These are phyloP conservation scores for Saccharum spontaneum DNA, from an alignment of 176 grass and related monocot species.

Conservation along the genomic window DNA sequence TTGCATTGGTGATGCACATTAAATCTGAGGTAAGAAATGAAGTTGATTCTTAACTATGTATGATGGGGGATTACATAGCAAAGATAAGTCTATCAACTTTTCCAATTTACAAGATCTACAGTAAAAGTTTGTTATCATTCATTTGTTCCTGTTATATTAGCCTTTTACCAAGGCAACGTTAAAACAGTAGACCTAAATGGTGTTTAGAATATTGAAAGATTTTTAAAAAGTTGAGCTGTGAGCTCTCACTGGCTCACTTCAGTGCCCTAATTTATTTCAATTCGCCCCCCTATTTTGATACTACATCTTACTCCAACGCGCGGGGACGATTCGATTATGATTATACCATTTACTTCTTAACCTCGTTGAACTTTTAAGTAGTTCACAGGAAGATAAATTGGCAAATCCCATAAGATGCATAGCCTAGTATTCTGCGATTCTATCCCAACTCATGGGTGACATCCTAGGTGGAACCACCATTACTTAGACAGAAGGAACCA, in stretches of 20 bases:
- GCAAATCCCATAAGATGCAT: slow-evolving; percentile 13
- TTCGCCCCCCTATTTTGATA: background rate
- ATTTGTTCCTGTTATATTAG: background rate
- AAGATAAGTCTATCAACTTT: background rate
- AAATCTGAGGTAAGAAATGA: background rate
- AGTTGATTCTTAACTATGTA: background rate
- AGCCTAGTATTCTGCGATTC: background rate
- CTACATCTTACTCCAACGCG: background rate
- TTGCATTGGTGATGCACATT: background rate
- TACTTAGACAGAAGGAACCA: slow-evolving; percentile 20
- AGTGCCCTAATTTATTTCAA: background rate
- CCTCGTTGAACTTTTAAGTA: background rate
- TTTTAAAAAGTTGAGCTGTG: background rate
- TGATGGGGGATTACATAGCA: background rate
- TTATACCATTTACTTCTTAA: background rate
- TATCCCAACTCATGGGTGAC: background rate
- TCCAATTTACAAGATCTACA: background rate
- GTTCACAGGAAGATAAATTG: background rate
- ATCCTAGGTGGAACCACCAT: slow-evolving; percentile 23
- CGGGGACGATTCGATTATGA: background rate
- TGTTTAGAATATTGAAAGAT: background rate
- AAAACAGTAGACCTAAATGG: background rate
- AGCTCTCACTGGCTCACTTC: background rate
- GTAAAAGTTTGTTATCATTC: background rate
- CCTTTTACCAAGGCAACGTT: background rate